A percentile compares a stretch with the other conserved stretches of the same genome.
These are phyloP conservation scores for Vinca major DNA, from an alignment of 305 asterid species.

Conservation along the genomic window DNA sequence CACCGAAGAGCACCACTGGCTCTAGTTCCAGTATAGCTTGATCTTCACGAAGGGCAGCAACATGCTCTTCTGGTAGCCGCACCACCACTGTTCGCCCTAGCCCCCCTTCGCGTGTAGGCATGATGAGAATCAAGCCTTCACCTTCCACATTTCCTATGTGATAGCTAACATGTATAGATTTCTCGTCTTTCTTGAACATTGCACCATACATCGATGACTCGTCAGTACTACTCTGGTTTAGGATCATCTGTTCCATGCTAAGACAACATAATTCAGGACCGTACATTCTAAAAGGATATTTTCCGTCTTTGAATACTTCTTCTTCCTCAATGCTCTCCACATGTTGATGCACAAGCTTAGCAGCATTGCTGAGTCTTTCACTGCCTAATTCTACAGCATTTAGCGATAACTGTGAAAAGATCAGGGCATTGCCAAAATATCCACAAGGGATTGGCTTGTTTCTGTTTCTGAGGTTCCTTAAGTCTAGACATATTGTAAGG, in stretches of 20 bases:
- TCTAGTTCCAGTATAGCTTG: constrained; percentile 27
- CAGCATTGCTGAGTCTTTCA: constrained; percentile 19
- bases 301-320: constrained; percentile 8
- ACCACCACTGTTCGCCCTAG: constrained; percentile 31
- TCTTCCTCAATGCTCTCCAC: constrained; percentile 17
- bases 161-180: constrained; percentile 39
- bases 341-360: constrained; percentile 25
- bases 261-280: constrained; percentile 33
- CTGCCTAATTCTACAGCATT: constrained; percentile 16
- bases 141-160: constrained; percentile 39
- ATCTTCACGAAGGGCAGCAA: constrained; percentile 34
- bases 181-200: constrained; percentile 30
- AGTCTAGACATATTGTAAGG: constrained; percentile 36
- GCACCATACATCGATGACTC: constrained; percentile 29
- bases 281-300: constrained; percentile 19
- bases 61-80: constrained; percentile 31
- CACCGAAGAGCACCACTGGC: constrained; percentile 30
- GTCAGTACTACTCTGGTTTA: not conserved
- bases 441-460: constrained; percentile 15
- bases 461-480: constrained; percentile 18
- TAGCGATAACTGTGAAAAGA: constrained; percentile 23
- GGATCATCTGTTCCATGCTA: constrained; percentile 24
- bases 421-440: constrained; percentile 44
- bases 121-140: constrained; percentile 43
- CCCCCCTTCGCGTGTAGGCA: constrained; percentile 45